Evolutionary conservation across 306 rosid species (phyloP), one percentile per base, ranked within the genome.

Genomic region (Inga oerstediana): DNA sequence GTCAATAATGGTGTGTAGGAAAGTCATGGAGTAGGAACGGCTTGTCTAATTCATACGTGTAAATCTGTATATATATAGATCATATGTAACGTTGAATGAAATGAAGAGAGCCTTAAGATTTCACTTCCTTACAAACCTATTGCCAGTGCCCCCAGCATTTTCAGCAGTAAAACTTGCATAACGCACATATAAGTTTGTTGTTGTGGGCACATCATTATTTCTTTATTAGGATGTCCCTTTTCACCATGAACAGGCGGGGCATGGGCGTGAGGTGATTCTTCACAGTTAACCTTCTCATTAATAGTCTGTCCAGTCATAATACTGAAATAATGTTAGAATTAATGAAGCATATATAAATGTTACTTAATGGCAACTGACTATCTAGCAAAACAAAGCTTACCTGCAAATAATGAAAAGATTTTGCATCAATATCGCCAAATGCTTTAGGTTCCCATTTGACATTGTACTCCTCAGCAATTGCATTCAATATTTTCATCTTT

Each of bases 401-500:
- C 87, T 82, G 78, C 34, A 86, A 80, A 81, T 83, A 91, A 22
- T 87, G 87, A 5, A 82, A 69, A 41, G 75, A 75, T 10, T 81
- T 85, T 17, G 67, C 41, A 76, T 81, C 85, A 45, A 49, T 83
- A 74, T 87, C 93, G 59, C 81, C 88, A 73, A 83, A 86, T 16
- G 89, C 59, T 13, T 88, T 81, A 51, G 90, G 90, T 66, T 91
- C 87, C 97, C 97, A 93, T 79, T 75, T 86, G 75, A 93, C 79
- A 65, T 89, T 86, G 84, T 93, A 81, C 75, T 93, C 97, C 87
- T 88, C 88, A 37, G 97, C 97, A 75, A 93, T 89, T 75, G 86
- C 84, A 83, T 76, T 79, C 77, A 91, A 82, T 37, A 89, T 88
- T 83, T 83, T 89, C 74, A 91, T 61, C 84, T 91, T 89, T 22